Percentiles rank a stretch among this genome's conserved stretches.
phyloP scores from a whole-genome alignment of 257 asterid genomes.

The Solanum tacnaense region DNA sequence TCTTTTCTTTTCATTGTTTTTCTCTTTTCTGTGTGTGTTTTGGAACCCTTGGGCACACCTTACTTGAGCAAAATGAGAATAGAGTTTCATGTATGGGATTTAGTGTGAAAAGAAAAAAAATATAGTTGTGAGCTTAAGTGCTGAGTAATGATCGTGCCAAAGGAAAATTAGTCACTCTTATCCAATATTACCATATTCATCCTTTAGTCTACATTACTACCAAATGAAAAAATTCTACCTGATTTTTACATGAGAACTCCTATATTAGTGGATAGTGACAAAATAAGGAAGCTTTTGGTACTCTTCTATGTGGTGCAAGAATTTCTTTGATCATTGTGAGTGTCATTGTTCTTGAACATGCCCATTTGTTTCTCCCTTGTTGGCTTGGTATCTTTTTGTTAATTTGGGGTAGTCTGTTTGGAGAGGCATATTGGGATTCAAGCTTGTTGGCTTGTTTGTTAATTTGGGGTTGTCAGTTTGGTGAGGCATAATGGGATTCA shows the following conservation, averaged over 20 bases:
- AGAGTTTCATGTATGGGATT: neutral
- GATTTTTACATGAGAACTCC: neutral
- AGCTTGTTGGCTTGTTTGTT: neutral
- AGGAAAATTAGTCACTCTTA: neutral
- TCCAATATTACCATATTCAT: neutral
- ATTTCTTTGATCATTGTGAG: neutral
- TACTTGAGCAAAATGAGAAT: neutral
- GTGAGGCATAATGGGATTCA: neutral
- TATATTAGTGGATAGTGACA: neutral
- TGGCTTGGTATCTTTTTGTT: neutral
- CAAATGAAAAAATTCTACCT: neutral
- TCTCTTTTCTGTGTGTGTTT: neutral
- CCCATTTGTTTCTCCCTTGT: neutral
- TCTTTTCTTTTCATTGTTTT: neutral
- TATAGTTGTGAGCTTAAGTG: neutral
- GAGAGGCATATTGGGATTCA: neutral
- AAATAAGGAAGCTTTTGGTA: neutral
- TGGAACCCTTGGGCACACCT: neutral
- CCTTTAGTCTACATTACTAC: neutral
- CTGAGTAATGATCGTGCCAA: neutral
- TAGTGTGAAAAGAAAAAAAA: neutral
- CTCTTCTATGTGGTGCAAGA: neutral
- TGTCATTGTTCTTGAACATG: neutral
- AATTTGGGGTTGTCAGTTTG: neutral
- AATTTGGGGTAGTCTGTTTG: neutral